Conservation (phyloP, 176 grass and related monocot species). For the Avena eriantha region DNA sequence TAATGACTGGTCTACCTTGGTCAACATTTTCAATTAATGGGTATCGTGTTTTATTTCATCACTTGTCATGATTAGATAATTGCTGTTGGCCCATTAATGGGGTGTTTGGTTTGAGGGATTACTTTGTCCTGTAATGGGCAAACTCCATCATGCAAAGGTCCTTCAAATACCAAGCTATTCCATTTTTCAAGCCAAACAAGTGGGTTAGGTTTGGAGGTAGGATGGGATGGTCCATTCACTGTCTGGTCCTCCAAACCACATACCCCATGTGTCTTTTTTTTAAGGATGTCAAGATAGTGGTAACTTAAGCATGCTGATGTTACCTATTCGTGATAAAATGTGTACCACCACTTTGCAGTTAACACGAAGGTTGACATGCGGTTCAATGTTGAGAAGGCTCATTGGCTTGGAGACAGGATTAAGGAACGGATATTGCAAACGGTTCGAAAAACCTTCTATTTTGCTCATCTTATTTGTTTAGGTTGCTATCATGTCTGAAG, state of each 20-base stretch:
- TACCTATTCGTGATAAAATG: conserved; percentile 20
- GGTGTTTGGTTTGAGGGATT: conserved; percentile 3
- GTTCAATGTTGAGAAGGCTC: conserved; percentile 90
- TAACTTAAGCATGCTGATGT: neutral
- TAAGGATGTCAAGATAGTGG: conserved; percentile 13
- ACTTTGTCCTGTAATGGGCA: conserved; percentile 1
- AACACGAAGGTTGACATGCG: conserved; percentile 99
- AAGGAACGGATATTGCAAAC: conserved; percentile 83
- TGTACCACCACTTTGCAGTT: conserved; percentile 54
- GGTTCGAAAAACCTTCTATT: conserved; percentile 53
- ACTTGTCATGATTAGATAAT: conserved; percentile 24
- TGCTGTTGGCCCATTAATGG: neutral
- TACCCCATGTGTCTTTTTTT: neutral
- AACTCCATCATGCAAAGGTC: neutral
- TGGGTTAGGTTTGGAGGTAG: neutral
- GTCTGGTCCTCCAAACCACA: neutral
- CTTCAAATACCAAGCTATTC: conserved; percentile 10
- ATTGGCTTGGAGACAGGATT: conserved; percentile 94
- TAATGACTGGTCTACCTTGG: neutral
- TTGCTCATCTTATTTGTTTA: neutral
- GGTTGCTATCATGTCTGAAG: neutral
- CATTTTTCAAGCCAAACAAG: conserved; percentile 4
- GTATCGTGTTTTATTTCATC: conserved; percentile 12
- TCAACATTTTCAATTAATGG: neutral
- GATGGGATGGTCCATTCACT: conserved; percentile 2